Percentiles rank a stretch among this genome's conserved stretches.
These are phyloP conservation scores for Colletotrichum ledebouriae DNA, from an alignment of 2,329 filamentous ascomycete species.

Conservation along the genomic window DNA sequence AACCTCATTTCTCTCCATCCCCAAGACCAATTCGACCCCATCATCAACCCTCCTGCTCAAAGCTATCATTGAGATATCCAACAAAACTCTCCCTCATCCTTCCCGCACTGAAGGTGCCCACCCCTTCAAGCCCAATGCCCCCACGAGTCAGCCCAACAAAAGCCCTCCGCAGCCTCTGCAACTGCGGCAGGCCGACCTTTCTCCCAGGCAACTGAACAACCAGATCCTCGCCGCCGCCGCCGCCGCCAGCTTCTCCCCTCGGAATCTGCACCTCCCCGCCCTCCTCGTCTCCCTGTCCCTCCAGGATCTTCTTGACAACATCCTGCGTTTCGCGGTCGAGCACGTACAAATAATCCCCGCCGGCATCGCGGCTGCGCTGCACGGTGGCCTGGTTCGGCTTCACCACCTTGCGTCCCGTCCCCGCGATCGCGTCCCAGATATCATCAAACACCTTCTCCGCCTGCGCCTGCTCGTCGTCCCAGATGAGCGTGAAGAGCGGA, in stretches of 20 bases:
- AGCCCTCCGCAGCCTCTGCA: conserved; percentile 82
- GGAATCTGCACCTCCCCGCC: conserved; percentile 70
- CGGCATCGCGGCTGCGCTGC: conserved; percentile 70
- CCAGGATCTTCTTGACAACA: conserved; percentile 77
- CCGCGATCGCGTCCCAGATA: conserved; percentile 82
- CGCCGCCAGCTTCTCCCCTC: conserved; percentile 46
- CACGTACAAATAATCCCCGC: conserved; percentile 83
- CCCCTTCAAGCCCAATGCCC: conserved; percentile 71
- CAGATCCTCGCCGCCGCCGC: conserved; percentile 54
- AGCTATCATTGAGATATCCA: conserved; percentile 74
- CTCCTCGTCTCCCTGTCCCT: conserved; percentile 76
- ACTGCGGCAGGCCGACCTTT: conserved; percentile 77
- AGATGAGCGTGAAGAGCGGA: conserved; percentile 83
- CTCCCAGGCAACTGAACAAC: conserved; percentile 75
- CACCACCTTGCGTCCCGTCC: conserved; percentile 72
- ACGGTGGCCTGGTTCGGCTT: conserved; percentile 83
- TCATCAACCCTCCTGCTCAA: conserved; percentile 68
- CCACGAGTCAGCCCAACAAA: conserved; percentile 83
- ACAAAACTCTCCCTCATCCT: conserved; percentile 75
- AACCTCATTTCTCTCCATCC: background rate
- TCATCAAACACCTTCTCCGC: conserved; percentile 68
- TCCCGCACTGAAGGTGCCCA: conserved; percentile 66
- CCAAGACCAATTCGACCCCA: background rate
- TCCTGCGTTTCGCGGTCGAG: conserved; percentile 85
- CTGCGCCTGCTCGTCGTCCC: conserved; percentile 78